A percentile compares a stretch with the other conserved stretches of the same genome.
Conservation (phyloP, 257 asterid species). For the Nicotiana noctiflora region DNA sequence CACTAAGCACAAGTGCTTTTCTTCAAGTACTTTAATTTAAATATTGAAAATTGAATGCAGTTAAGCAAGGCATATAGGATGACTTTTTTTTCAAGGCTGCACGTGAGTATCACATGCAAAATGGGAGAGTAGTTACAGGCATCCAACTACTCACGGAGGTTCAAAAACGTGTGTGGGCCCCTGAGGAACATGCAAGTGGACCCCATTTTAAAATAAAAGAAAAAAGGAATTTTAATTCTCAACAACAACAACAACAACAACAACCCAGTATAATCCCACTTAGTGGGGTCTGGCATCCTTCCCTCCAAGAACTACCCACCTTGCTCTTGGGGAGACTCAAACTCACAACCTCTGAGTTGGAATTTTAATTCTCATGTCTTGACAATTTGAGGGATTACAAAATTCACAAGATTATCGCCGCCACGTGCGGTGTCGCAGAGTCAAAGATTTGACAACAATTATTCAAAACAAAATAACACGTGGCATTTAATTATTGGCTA, state of each 20-base stretch:
- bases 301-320: too few relatives aligned
- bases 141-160: conserved; percentile 1
- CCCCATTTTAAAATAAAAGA: background rate
- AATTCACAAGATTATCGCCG: conserved; percentile 25
- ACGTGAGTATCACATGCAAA: conserved; percentile 24
- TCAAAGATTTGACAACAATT: conserved; percentile 6
- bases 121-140: conserved; percentile 9
- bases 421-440: conserved; percentile 33
- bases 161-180: conserved; percentile 20
- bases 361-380: background rate
- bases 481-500: conserved; percentile 18
- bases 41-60: background rate
- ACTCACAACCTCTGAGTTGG: too few relatives aligned
- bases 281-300: too few relatives aligned
- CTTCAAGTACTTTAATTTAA: background rate
- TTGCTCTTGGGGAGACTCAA: too few relatives aligned
- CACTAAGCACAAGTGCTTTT: background rate
- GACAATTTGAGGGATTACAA: background rate
- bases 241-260: too few relatives aligned
- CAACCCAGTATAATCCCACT: too few relatives aligned
- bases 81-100: background rate
- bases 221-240: too few relatives aligned
- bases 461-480: background rate
- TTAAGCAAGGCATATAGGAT: background rate
- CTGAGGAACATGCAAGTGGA: conserved; percentile 6